Evolutionary conservation across 2,329 filamentous ascomycete genomes (phyloP).

Genomic region (Xylaria sp.): DNA sequence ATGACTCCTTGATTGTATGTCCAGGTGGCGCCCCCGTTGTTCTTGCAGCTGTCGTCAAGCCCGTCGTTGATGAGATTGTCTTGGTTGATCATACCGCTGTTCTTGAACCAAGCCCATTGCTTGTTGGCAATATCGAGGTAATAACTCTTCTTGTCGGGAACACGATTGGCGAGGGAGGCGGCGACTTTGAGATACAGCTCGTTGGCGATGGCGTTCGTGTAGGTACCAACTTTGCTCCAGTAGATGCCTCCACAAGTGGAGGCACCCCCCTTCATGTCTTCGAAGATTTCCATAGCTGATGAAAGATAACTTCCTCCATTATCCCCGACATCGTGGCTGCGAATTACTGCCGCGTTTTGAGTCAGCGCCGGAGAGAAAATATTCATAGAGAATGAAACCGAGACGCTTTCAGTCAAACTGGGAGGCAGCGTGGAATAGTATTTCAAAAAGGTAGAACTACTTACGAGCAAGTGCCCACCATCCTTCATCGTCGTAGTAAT

Average conservation of each 20-base stretch:
- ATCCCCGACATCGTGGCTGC: slow-evolving; percentile 60
- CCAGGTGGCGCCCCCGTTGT: slow-evolving; percentile 60
- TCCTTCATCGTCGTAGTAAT: slow-evolving; percentile 70
- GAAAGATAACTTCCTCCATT: slow-evolving; percentile 57
- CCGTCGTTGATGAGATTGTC: slow-evolving; percentile 65
- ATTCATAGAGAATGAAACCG: background rate
- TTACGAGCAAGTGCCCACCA: slow-evolving; percentile 68
- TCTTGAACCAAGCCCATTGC: slow-evolving; percentile 65
- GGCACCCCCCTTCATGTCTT: slow-evolving; percentile 63
- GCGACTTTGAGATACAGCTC: slow-evolving; percentile 66
- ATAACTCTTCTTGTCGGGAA: slow-evolving; percentile 51
- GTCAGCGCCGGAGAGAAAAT: slow-evolving; percentile 10
- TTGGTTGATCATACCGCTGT: slow-evolving; percentile 62
- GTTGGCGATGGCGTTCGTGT: slow-evolving; percentile 65
- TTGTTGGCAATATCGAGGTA: slow-evolving; percentile 60
- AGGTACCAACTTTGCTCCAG: slow-evolving; percentile 65
- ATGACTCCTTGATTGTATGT: slow-evolving; percentile 69
- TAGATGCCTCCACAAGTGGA: slow-evolving; percentile 66
- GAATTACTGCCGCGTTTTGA: slow-evolving; percentile 53
- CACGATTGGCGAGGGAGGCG: slow-evolving; percentile 63
- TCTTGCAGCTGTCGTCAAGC: slow-evolving; percentile 59
- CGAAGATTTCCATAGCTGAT: slow-evolving; percentile 63
- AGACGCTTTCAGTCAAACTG: background rate
- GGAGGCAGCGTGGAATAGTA: background rate
- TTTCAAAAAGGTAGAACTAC: background rate